Conservation (phyloP, 768 basidiomycete genomes). For the Mycena maculata region DNA sequence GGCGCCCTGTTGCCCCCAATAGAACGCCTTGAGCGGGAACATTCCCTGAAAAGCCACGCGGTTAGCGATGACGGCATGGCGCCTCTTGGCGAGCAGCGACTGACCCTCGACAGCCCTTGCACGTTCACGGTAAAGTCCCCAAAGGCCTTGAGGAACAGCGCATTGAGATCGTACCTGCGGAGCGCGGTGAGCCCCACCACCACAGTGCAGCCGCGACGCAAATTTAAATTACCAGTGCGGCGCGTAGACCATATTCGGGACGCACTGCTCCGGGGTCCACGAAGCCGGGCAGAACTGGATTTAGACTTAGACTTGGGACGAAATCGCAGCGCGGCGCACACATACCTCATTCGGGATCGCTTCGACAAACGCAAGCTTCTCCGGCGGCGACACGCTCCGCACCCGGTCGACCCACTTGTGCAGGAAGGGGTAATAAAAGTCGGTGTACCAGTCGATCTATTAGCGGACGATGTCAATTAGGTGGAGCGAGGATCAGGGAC, state of each 20-base stretch:
- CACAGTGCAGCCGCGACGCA: conserved; percentile 25
- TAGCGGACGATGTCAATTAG: conserved; percentile 1
- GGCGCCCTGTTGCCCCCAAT: conserved; percentile 88
- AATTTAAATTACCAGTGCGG: conserved; percentile 80
- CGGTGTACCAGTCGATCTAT: conserved; percentile 87
- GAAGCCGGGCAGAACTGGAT: conserved; percentile 82
- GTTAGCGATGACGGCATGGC: neutral
- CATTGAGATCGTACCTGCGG: conserved; percentile 90
- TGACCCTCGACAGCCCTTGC: conserved; percentile 88
- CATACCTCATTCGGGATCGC: conserved; percentile 93
- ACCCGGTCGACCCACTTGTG: conserved; percentile 75
- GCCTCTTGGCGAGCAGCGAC: conserved; percentile 34
- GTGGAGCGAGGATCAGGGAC: neutral
- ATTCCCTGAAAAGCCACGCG: conserved; percentile 70
- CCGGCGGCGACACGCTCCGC: conserved; percentile 55
- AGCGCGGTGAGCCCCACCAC: conserved; percentile 51
- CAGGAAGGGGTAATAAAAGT: conserved; percentile 86
- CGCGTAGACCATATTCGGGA: conserved; percentile 74
- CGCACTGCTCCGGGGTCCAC: conserved; percentile 75
- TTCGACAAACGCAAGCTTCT: conserved; percentile 81
- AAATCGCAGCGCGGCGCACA: conserved; percentile 6
- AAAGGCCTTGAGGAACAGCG: conserved; percentile 86
- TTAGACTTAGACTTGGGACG: conserved; percentile 16
- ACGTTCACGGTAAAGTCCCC: conserved; percentile 92
- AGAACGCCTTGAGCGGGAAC: conserved; percentile 83